A percentile compares a stretch with the other conserved stretches of the same genome.
Conservation (phyloP, 2,329 filamentous ascomycete genomes). For the Trichophyton equinum region DNA sequence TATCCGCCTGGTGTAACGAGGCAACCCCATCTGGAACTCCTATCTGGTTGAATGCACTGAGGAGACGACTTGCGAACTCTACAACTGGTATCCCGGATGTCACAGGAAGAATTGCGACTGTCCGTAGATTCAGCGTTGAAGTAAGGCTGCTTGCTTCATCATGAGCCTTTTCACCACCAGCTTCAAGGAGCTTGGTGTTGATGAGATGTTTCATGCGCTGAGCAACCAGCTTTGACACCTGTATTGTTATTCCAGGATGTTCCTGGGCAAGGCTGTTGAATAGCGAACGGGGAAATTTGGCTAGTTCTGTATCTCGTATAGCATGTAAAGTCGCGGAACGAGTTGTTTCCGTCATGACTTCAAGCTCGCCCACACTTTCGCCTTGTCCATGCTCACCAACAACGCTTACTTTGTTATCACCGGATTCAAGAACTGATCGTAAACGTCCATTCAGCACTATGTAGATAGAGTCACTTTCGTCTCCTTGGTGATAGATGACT, state of each 20-base stretch:
- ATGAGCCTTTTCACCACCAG: conserved; percentile 49
- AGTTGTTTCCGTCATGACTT: conserved; percentile 87
- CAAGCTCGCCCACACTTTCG: conserved; percentile 91
- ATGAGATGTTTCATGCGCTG: conserved; percentile 83
- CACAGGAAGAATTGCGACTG: conserved; percentile 82
- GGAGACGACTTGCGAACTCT: conserved; percentile 80
- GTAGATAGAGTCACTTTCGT: conserved; percentile 97
- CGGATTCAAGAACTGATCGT: conserved; percentile 67
- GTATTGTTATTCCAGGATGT: conserved; percentile 95
- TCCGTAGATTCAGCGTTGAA: conserved; percentile 83
- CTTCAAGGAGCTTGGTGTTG: conserved; percentile 61
- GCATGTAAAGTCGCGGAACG: conserved; percentile 88
- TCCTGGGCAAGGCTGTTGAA: conserved; percentile 98
- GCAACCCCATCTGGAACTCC: conserved; percentile 82
- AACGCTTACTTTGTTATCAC: conserved; percentile 70
- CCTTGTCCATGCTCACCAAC: conserved; percentile 91
- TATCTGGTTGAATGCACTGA: conserved; percentile 79
- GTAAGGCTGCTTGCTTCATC: conserved; percentile 46
- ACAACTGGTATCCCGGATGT: conserved; percentile 85
- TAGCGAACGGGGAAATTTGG: conserved; percentile 86
- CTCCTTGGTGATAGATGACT: conserved; percentile 81
- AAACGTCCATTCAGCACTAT: conserved; percentile 91
- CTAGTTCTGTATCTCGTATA: conserved; percentile 89
- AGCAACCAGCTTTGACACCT: conserved; percentile 97
- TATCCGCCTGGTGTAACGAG: conserved; percentile 82